Evolutionary conservation across 2,329 filamentous ascomycete genomes (phyloP), one percentile per base, ranked within the genome.

Genomic region (Hypoxylon rubiginosum): DNA sequence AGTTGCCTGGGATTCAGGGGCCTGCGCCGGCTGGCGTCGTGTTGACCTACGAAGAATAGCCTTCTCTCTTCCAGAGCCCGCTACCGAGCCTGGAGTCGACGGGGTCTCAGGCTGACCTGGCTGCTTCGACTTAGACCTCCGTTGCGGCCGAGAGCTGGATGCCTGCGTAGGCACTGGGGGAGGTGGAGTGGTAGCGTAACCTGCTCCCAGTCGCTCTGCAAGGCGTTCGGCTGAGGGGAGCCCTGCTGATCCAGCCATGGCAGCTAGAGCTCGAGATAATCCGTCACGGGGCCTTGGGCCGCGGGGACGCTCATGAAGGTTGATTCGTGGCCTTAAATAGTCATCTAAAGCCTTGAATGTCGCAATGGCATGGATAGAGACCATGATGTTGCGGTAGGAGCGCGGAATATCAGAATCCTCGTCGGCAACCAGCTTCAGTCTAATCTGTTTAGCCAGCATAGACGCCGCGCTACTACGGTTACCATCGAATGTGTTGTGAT

Each of bases 341-440:
- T 99, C 96, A 76, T 98, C 96, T 24, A 99, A 82, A 0, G 95
- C 92, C 78, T 97, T 98, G 83, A 99, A 98, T 0, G 94, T 98
- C 2, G 96, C 95, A 74, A 99, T 98, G 15, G 96, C 96, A 78
- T 99, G 96, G 62, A 99, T 99, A 0, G 94, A 97, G 0, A 99
- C 96, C 91, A 97, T 97, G 68, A 99, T 97, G 71, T 95, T 97
- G 21, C 92, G 88, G 76, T 97, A 98, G 0, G 91, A 85, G 36
- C 90, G 87, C 17, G 96, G 96, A 64, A 99, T 96, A 52, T 96
- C 92, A 0, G 94, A 95, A 50, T 94, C 91, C 1, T 97, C 94
- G 71, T 97, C 94, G 1, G 96, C 95, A 39, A 94, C 88, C 34
- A 99, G 85, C 72, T 93, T 94, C 48, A 99, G 86, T 34, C 95